A percentile compares a stretch with the other conserved stretches of the same genome.
Evolutionary conservation across 352 stramenopile genomes (phyloP).

Genomic region (Globisporangium canariense): DNA sequence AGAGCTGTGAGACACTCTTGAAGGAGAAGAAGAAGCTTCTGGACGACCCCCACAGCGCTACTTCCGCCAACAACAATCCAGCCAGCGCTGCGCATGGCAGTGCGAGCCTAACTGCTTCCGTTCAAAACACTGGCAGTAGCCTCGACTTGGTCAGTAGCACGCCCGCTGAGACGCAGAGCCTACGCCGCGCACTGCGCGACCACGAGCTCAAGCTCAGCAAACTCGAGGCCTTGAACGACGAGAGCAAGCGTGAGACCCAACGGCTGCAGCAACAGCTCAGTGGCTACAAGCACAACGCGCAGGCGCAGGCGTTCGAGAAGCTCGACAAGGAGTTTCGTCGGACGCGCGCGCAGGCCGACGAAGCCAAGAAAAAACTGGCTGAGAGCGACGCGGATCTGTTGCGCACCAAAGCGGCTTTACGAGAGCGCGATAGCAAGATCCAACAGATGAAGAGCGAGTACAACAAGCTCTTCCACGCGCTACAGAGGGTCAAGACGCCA

Average conservation of each 20-base stretch:
- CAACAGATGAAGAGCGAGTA: slow-evolving; percentile 73
- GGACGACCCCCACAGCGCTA: slow-evolving; percentile 16
- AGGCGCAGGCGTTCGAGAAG: slow-evolving; percentile 41
- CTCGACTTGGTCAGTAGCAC: background rate
- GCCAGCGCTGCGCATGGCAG: background rate
- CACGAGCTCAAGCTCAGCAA: slow-evolving; percentile 48
- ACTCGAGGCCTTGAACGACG: slow-evolving; percentile 36
- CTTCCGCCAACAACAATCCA: background rate
- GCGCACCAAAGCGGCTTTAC: slow-evolving; percentile 41
- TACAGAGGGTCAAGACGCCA: slow-evolving; percentile 62
- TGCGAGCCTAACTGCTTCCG: background rate
- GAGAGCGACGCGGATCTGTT: slow-evolving; percentile 54
- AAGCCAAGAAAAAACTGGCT: slow-evolving; percentile 22
- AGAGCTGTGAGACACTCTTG: slow-evolving; percentile 17
- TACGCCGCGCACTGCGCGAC: slow-evolving; percentile 49
- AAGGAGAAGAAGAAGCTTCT: slow-evolving; percentile 27
- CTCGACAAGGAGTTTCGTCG: slow-evolving; percentile 54
- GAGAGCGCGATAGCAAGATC: slow-evolving; percentile 48
- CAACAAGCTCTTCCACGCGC: slow-evolving; percentile 56
- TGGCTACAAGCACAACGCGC: slow-evolving; percentile 43
- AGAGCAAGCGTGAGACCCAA: slow-evolving; percentile 36
- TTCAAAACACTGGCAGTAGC: background rate
- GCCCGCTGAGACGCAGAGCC: slow-evolving; percentile 46
- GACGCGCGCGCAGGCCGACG: slow-evolving; percentile 25
- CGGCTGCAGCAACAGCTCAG: slow-evolving; percentile 55